phyloP scores from a whole-genome alignment of 352 stramenopile genomes.

The Globisporangium camurandrum region DNA sequence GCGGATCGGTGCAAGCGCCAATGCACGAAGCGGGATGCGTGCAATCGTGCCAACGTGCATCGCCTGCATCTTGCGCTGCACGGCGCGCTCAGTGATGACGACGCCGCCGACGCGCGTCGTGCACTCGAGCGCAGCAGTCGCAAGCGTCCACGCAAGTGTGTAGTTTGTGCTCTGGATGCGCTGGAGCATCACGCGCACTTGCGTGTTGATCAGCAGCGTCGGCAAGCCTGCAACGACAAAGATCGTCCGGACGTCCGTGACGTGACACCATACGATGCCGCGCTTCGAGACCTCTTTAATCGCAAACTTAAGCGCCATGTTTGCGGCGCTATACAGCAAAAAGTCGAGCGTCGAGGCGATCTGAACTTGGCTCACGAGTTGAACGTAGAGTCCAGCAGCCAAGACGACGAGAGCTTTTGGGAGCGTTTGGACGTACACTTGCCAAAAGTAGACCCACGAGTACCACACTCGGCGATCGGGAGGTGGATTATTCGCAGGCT shows the following conservation, averaged over 20 bases:
- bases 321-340: conserved; percentile 21
- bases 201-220: conserved; percentile 36
- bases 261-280: conserved; percentile 17
- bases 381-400: neutral
- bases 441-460: conserved; percentile 6
- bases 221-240: conserved; percentile 23
- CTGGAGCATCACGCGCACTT: conserved; percentile 26
- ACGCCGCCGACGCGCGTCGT: conserved; percentile 15
- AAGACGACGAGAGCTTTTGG: conserved; percentile 14
- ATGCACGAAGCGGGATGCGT: neutral
- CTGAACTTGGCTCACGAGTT: neutral
- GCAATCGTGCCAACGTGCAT: neutral
- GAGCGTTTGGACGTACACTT: conserved; percentile 8
- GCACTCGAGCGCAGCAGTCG: conserved; percentile 24
- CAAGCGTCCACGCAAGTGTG: conserved; percentile 16
- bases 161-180: conserved; percentile 15
- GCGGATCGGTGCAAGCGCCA: neutral
- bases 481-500: neutral
- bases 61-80: neutral
- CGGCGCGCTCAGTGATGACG: neutral
- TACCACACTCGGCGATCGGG: too few species aligned
- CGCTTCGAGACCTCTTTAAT: conserved; percentile 25
- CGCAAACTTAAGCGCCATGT: conserved; percentile 19
- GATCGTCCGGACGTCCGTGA: conserved; percentile 26
- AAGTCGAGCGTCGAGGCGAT: neutral